These are phyloP conservation scores for Crithidia expoeki DNA, from an alignment of 208 protist genomes.

Conservation along the genomic window DNA sequence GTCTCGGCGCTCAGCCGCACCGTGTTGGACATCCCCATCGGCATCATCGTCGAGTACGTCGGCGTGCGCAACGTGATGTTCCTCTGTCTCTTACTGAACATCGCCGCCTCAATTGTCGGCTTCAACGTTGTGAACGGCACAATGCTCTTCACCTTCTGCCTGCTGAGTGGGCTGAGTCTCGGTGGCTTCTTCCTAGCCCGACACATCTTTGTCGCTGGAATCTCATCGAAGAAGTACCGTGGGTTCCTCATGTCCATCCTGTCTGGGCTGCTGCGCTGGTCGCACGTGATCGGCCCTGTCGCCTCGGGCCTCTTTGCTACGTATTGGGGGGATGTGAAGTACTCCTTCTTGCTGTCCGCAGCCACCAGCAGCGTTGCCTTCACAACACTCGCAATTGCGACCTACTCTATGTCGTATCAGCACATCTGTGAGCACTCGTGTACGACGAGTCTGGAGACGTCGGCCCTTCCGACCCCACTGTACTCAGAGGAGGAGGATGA, in stretches of 20 bases:
- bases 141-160: constrained; percentile 52
- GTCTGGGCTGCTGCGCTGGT: constrained; percentile 73
- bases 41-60: constrained; percentile 68
- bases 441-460: constrained; percentile 16
- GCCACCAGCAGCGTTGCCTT: constrained; percentile 38
- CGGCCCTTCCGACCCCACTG: constrained; percentile 4
- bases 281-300: constrained; percentile 75
- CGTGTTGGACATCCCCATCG: constrained; percentile 67
- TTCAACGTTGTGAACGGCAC: constrained; percentile 24
- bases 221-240: constrained; percentile 72
- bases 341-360: constrained; percentile 68
- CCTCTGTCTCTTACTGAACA: constrained; percentile 51
- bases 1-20: constrained; percentile 58
- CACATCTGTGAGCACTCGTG: constrained; percentile 28
- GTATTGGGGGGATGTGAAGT: constrained; percentile 39
- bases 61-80: constrained; percentile 73
- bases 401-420: constrained; percentile 22
- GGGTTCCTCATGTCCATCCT: constrained; percentile 80
- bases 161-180: constrained; percentile 68
- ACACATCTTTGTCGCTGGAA: constrained; percentile 78
- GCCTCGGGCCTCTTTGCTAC: constrained; percentile 53
- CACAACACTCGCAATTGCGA: constrained; percentile 33
- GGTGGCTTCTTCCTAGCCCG: constrained; percentile 82
- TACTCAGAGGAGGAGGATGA: constrained; percentile 18
- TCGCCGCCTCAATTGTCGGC: constrained; percentile 39